Percentiles rank a stretch among this genome's conserved stretches.
Evolutionary conservation across 2,329 filamentous ascomycete species (phyloP).

Genomic region (Sporothrix luriei): DNA sequence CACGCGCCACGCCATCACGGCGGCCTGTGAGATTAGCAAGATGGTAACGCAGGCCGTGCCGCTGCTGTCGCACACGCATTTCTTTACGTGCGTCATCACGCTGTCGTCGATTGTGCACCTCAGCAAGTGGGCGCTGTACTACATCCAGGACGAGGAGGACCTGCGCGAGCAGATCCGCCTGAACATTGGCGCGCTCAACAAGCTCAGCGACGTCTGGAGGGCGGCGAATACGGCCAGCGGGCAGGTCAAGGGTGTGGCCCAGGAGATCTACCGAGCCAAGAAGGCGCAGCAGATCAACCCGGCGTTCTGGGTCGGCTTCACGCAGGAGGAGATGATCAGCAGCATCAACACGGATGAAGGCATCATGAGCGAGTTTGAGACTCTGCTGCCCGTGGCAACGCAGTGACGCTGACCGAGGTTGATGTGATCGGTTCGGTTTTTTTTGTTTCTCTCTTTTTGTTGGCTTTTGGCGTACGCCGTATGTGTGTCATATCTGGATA

Average conservation of each 20-base stretch:
- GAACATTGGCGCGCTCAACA: slow-evolving; percentile 74
- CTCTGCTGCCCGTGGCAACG: slow-evolving; percentile 40
- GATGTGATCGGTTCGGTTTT: background rate
- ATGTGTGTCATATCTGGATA: background rate
- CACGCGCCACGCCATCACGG: slow-evolving; percentile 77
- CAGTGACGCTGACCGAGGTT: slow-evolving; percentile 27
- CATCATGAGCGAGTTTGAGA: slow-evolving; percentile 62
- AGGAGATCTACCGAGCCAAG: slow-evolving; percentile 68
- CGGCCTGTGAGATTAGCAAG: slow-evolving; percentile 75
- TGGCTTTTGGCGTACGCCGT: background rate
- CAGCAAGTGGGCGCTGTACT: slow-evolving; percentile 72
- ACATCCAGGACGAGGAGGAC: slow-evolving; percentile 64
- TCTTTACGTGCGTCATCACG: slow-evolving; percentile 80
- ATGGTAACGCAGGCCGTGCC: slow-evolving; percentile 73
- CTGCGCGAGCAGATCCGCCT: slow-evolving; percentile 75
- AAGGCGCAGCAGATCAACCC: slow-evolving; percentile 58
- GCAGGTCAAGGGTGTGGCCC: slow-evolving; percentile 77
- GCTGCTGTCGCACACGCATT: slow-evolving; percentile 74
- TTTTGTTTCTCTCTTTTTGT: background rate
- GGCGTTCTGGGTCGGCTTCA: slow-evolving; percentile 58
- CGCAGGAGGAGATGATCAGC: slow-evolving; percentile 58
- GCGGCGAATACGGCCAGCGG: slow-evolving; percentile 69
- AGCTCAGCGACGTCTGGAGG: slow-evolving; percentile 70
- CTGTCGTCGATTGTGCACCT: slow-evolving; percentile 80
- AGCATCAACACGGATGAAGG: slow-evolving; percentile 60